Percentiles rank a stretch among this genome's conserved stretches.
Conservation (phyloP, 2,329 filamentous ascomycete species). For the Penicillium sp. region DNA sequence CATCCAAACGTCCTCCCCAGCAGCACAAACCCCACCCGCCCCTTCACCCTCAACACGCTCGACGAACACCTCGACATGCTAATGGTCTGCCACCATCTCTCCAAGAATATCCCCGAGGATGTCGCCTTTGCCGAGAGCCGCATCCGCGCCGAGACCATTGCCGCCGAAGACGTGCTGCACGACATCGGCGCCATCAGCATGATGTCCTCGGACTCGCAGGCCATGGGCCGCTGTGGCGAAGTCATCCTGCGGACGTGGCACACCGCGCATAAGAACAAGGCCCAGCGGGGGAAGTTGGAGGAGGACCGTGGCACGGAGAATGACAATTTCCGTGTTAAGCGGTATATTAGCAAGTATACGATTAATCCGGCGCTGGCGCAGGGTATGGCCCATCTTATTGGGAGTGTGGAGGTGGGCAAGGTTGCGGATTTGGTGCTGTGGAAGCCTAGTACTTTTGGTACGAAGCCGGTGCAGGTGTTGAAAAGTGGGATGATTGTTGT, state of each 20-base stretch:
- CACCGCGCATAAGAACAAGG: constrained; percentile 95
- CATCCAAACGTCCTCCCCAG: constrained; percentile 84
- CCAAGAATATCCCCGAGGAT: constrained; percentile 90
- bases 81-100: constrained; percentile 96
- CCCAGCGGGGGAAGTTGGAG: constrained; percentile 72
- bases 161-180: constrained; percentile 92
- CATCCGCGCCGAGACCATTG: constrained; percentile 94
- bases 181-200: constrained; percentile 94
- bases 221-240: constrained; percentile 95
- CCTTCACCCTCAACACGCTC: constrained; percentile 87
- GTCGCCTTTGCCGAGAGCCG: constrained; percentile 93
- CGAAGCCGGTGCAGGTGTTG: constrained; percentile 77
- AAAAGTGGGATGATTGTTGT: constrained; percentile 87
- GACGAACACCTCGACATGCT: constrained; percentile 98
- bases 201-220: constrained; percentile 95
- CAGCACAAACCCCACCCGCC: constrained; percentile 88
- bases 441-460: constrained; percentile 82
- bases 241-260: constrained; percentile 94
- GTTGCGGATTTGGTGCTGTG: constrained; percentile 87
- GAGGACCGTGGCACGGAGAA: constrained; percentile 79
- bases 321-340: constrained; percentile 89
- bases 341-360: constrained; percentile 94
- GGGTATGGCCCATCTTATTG: constrained; percentile 84
- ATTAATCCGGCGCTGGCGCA: constrained; percentile 91
- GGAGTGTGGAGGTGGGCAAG: constrained; percentile 86